Percentiles rank a stretch among this genome's conserved stretches.
These are phyloP conservation scores for Sisymbrium irio DNA, from an alignment of 345 rosid species.

Conservation along the genomic window DNA sequence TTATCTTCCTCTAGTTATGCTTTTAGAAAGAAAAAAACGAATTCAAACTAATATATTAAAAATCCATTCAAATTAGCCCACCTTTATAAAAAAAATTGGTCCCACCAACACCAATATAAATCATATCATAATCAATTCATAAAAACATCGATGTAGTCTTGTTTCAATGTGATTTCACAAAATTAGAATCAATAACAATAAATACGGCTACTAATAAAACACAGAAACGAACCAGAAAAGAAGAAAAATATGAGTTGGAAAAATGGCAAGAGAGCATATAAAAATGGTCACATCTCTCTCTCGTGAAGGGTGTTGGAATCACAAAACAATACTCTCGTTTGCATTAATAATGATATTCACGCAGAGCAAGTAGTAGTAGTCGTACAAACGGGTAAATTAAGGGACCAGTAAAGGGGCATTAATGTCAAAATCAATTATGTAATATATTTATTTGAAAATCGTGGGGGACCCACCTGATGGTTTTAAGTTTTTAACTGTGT, in stretches of 20 bases:
- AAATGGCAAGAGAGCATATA: not conserved
- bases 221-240: not conserved
- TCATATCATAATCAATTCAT: not conserved
- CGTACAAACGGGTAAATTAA: not conserved
- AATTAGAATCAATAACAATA: not conserved
- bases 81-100: not conserved
- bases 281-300: conserved; percentile 11
- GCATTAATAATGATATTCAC: conserved; percentile 25
- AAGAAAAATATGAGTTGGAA: no score
- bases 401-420: conserved; percentile 24
- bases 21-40: not conserved
- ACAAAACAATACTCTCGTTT: not conserved
- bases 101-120: not conserved
- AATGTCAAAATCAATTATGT: not conserved
- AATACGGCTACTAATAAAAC: not conserved
- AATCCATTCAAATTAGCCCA: conserved; percentile 6
- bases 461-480: not conserved
- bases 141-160: not conserved
- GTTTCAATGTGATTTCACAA: not conserved
- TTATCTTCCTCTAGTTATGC: conserved; percentile 5
- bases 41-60: conserved; percentile 14
- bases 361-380: not conserved
- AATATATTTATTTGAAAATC: no score
- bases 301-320: not conserved
- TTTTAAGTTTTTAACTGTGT: conserved; percentile 28